Evolutionary conservation across 2,329 filamentous ascomycete species (phyloP).

Genomic region (Dichotomopilus funicola): DNA sequence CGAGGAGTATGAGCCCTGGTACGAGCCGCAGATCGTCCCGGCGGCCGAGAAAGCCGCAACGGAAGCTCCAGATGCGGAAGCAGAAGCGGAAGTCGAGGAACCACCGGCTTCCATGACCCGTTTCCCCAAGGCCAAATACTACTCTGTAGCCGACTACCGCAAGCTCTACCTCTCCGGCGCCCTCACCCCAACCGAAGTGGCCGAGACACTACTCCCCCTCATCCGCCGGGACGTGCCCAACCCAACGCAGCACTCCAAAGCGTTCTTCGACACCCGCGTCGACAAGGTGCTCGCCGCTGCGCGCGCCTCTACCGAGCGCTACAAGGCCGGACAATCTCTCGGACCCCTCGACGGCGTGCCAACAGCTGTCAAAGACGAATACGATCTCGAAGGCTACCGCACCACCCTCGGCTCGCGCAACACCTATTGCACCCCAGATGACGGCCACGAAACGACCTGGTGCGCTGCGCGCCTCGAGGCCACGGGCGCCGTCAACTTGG

Average conservation of each 20-base stretch:
- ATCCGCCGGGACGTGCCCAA: slow-evolving; percentile 35
- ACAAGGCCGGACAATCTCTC: slow-evolving; percentile 49
- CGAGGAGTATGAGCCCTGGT: slow-evolving; percentile 43
- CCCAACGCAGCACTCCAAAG: slow-evolving; percentile 35
- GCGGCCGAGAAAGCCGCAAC: slow-evolving; percentile 15
- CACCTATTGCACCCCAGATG: slow-evolving; percentile 48
- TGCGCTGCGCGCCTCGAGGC: slow-evolving; percentile 64
- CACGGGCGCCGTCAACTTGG: slow-evolving; percentile 63
- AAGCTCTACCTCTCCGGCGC: slow-evolving; percentile 39
- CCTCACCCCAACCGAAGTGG: slow-evolving; percentile 41
- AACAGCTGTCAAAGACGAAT: slow-evolving; percentile 69
- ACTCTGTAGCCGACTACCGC: slow-evolving; percentile 41
- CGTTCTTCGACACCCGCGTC: slow-evolving; percentile 39
- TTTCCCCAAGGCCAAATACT: slow-evolving; percentile 32
- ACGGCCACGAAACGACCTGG: slow-evolving; percentile 52
- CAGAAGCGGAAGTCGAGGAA: slow-evolving; percentile 5
- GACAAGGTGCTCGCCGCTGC: slow-evolving; percentile 38
- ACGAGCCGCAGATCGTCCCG: slow-evolving; percentile 42
- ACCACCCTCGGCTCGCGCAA: slow-evolving; percentile 57
- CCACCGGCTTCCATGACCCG: slow-evolving; percentile 1
- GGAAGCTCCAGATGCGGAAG: background rate
- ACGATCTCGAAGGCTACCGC: slow-evolving; percentile 67
- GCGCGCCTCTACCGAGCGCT: slow-evolving; percentile 39
- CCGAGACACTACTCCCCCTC: slow-evolving; percentile 38
- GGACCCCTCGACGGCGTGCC: slow-evolving; percentile 67